Evolutionary conservation across 1,284 basidiomycete species (phyloP).

Genomic region (Trichosporon ovoides): DNA sequence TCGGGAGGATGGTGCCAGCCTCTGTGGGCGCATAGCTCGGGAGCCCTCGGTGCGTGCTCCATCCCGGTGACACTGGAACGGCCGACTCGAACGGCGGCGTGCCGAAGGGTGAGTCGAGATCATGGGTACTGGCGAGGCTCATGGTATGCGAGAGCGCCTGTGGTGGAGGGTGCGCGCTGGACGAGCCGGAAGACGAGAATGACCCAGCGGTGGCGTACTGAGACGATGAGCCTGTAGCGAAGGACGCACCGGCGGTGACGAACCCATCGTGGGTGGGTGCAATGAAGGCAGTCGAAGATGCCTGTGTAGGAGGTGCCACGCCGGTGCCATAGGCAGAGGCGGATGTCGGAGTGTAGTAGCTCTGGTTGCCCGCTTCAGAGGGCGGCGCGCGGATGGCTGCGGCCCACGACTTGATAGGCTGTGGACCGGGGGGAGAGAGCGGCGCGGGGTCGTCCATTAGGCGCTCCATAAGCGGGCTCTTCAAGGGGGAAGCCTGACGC

Average conservation of each 20-base stretch:
- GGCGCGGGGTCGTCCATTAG: not conserved
- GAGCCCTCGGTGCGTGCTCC: not conserved
- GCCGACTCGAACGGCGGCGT: not conserved
- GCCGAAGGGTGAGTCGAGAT: not conserved
- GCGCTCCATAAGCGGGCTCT: not conserved
- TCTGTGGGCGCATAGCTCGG: not conserved
- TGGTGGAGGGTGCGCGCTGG: not conserved
- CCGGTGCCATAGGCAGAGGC: not conserved
- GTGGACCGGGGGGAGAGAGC: not conserved
- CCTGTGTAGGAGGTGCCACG: not conserved
- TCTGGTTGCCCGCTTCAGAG: not conserved
- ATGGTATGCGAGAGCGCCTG: not conserved
- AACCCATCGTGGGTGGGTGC: not conserved
- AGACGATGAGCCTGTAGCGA: not conserved
- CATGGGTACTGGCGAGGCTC: not conserved
- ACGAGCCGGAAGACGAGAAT: not conserved
- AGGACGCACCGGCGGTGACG: not conserved
- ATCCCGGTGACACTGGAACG: not conserved
- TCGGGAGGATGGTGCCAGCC: not conserved
- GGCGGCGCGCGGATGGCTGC: not conserved
- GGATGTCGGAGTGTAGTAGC: not conserved
- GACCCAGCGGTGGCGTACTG: not conserved
- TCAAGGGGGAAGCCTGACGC: not conserved
- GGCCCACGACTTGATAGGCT: not conserved
- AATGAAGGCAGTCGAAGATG: not conserved